These are phyloP conservation scores for Xylogone sp. DNA, from an alignment of 2,329 filamentous ascomycete genomes.

Conservation along the genomic window DNA sequence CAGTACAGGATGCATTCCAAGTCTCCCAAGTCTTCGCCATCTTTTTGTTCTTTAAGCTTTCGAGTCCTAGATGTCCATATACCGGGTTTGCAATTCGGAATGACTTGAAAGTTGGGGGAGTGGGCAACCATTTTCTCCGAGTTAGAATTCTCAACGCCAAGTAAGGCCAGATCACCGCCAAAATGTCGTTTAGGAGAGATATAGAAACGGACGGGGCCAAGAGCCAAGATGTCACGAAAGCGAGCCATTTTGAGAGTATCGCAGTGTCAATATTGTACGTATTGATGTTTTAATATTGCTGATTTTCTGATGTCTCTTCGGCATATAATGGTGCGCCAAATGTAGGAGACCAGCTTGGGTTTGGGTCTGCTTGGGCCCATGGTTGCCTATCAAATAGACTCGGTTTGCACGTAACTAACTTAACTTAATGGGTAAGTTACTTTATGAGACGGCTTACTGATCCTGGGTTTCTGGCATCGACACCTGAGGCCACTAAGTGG, in stretches of 20 bases:
- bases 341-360: too few relatives aligned
- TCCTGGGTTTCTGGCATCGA: too few relatives aligned
- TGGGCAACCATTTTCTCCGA: not conserved
- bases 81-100: constrained; percentile 1
- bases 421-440: too few relatives aligned
- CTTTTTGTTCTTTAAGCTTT: not conserved
- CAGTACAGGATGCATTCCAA: constrained; percentile 1
- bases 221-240: not conserved
- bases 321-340: too few relatives aligned
- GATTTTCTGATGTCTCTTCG: too few relatives aligned
- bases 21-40: not conserved
- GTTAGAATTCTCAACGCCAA: not conserved
- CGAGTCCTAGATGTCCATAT: not conserved
- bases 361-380: too few relatives aligned
- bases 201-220: not conserved
- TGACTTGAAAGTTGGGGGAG: not conserved
- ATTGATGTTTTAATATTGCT: too few relatives aligned
- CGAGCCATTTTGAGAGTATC: not conserved
- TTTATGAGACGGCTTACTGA: too few relatives aligned
- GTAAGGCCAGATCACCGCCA: not conserved
- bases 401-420: too few relatives aligned
- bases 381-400: too few relatives aligned
- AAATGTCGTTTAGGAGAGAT: not conserved
- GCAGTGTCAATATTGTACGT: too few relatives aligned
- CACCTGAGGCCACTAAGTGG: too few relatives aligned